phyloP scores from a whole-genome alignment of 495 filamentous ascomycete species.

The Xylaria acuta region DNA sequence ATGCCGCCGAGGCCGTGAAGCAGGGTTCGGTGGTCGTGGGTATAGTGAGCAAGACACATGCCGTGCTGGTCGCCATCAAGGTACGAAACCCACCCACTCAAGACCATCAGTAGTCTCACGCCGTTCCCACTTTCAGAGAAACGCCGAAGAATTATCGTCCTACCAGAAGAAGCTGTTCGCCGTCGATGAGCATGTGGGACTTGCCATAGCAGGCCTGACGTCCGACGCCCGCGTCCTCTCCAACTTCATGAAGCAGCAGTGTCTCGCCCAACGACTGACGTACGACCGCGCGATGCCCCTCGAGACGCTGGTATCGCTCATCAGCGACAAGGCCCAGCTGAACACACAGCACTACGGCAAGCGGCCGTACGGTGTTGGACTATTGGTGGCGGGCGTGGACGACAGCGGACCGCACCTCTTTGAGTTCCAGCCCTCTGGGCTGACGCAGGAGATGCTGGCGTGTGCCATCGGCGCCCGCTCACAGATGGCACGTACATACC shows the following conservation, averaged over 20 bases:
- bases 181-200: conserved; percentile 93
- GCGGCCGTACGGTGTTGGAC: conserved; percentile 93
- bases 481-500: conserved; percentile 96
- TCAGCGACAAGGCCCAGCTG: conserved; percentile 93
- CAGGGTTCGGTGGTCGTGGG: conserved; percentile 98
- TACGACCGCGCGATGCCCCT: conserved; percentile 93
- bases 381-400: conserved; percentile 93
- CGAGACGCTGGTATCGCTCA: conserved; percentile 83
- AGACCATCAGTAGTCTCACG: background rate
- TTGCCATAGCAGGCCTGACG: conserved; percentile 95
- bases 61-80: conserved; percentile 95
- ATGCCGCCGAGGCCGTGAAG: conserved; percentile 98
- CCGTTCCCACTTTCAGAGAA: conserved; percentile 65
- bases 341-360: conserved; percentile 98
- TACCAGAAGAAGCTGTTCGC: conserved; percentile 99
- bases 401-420: conserved; percentile 92
- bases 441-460: conserved; percentile 96
- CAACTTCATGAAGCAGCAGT: conserved; percentile 99
- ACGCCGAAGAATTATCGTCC: conserved; percentile 98
- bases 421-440: conserved; percentile 95
- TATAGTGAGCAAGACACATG: conserved; percentile 95
- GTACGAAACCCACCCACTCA: conserved; percentile 53
- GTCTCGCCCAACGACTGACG: conserved; percentile 90
- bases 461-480: conserved; percentile 94
- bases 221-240: conserved; percentile 98